Conservation (phyloP, 2,329 filamentous ascomycete genomes). For the Beauveria sp. region DNA sequence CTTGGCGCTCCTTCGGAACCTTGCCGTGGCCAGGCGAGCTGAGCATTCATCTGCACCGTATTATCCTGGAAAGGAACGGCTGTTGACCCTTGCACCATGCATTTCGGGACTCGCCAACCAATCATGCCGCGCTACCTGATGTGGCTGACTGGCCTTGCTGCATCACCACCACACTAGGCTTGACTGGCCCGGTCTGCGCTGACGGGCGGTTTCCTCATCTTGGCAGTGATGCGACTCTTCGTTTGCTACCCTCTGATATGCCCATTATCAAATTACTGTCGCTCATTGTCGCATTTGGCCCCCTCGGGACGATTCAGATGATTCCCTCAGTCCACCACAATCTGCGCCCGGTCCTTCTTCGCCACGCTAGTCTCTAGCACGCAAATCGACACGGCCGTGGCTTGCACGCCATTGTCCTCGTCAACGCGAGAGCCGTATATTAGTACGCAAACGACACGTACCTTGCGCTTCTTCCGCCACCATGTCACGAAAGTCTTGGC, state of each 20-base stretch:
- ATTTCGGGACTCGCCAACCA: slow-evolving; percentile 10
- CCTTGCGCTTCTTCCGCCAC: background rate
- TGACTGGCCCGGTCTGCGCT: slow-evolving; percentile 4
- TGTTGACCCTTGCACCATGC: background rate
- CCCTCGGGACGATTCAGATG: too few species aligned
- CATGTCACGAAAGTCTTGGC: background rate
- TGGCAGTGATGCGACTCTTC: background rate
- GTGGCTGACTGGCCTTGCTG: background rate
- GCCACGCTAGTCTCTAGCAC: background rate
- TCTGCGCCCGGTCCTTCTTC: background rate
- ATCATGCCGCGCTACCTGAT: background rate
- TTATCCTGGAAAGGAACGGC: slow-evolving; percentile 2
- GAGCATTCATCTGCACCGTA: slow-evolving; percentile 3
- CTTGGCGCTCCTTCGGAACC: slow-evolving; percentile 7
- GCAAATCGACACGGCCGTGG: background rate
- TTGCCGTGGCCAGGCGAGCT: slow-evolving; percentile 7
- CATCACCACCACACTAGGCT: background rate
- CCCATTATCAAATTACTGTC: background rate
- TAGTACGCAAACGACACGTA: background rate
- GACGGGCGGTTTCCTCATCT: background rate
- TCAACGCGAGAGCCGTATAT: slow-evolving; percentile 4
- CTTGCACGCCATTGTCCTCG: background rate
- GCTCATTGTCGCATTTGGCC: background rate
- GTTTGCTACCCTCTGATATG: background rate
- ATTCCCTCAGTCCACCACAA: background rate